Conservation (phyloP, 148 eudicot species). For the Vaccinium corymbosum region DNA sequence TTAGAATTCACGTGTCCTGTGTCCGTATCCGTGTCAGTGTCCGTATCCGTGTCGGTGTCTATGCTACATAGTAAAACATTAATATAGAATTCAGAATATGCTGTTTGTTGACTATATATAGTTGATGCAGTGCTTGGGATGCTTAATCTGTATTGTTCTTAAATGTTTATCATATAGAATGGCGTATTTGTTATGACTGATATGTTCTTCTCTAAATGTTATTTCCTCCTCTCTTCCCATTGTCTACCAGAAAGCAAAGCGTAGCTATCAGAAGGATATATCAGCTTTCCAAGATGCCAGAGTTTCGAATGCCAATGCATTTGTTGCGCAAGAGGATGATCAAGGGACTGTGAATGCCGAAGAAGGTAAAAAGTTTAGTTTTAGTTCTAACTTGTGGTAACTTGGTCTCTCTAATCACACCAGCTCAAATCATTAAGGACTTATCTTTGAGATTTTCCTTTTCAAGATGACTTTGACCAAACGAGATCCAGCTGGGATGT, state of each 20-base stretch:
- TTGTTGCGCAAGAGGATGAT: slow-evolving; percentile 42
- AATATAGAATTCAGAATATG: background rate
- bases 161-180: background rate
- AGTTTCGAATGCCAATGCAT: slow-evolving; percentile 45
- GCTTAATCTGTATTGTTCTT: background rate
- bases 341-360: slow-evolving; percentile 38
- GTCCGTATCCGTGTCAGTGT: too few relatives aligned
- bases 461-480: slow-evolving; percentile 16
- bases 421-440: background rate
- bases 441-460: slow-evolving; percentile 9
- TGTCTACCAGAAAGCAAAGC: slow-evolving; percentile 71
- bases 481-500: slow-evolving; percentile 6
- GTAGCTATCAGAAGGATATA: slow-evolving; percentile 85
- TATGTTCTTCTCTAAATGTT: background rate
- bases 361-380: slow-evolving; percentile 19
- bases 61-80: too few relatives aligned
- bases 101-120: background rate
- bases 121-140: background rate
- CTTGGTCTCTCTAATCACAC: background rate
- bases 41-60: too few relatives aligned
- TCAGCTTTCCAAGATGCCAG: slow-evolving; percentile 58
- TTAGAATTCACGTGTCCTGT: too few relatives aligned
- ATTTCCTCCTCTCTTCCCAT: background rate
- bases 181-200: background rate
- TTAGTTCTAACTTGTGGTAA: background rate